Percentiles rank a stretch among this genome's conserved stretches.
Evolutionary conservation across 768 basidiomycete species (phyloP).

Genomic region (Tricholoma matsutake): DNA sequence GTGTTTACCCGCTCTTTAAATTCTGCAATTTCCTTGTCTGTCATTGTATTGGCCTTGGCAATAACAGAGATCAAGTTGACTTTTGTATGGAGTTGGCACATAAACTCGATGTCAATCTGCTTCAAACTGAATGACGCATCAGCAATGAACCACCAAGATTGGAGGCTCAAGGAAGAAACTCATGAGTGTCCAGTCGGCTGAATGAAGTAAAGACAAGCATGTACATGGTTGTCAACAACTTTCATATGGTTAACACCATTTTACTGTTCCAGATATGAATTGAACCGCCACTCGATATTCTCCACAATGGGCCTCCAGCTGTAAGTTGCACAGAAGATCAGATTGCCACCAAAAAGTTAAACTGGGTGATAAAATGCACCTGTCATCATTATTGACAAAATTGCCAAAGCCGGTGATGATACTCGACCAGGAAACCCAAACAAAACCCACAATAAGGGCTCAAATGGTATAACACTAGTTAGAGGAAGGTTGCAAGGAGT

Average conservation of each 20-base stretch:
- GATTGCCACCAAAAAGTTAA: constrained; percentile 12
- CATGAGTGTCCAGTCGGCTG: constrained; percentile 98
- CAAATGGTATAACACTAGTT: too few species aligned
- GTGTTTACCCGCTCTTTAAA: constrained; percentile 87
- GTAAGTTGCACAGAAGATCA: constrained; percentile 16
- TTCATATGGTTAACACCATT: constrained; percentile 96
- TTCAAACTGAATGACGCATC: constrained; percentile 61
- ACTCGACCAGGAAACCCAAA: too few species aligned
- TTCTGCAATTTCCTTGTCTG: constrained; percentile 88
- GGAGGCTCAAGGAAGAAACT: constrained; percentile 31
- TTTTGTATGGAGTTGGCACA: constrained; percentile 94
- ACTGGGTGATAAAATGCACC: constrained; percentile 45
- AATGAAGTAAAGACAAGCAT: constrained; percentile 98
- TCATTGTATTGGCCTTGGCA: constrained; percentile 97
- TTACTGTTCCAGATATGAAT: constrained; percentile 97
- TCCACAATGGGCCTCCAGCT: constrained; percentile 99
- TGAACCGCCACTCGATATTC: constrained; percentile 97
- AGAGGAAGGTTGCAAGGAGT: too few species aligned
- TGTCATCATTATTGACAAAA: constrained; percentile 99
- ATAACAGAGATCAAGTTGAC: constrained; percentile 99
- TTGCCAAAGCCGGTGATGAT: constrained; percentile 99
- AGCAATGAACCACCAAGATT: neutral
- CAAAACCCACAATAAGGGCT: too few species aligned
- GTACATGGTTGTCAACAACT: constrained; percentile 94
- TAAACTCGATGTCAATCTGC: constrained; percentile 98